Base-by-base conservation (phyloP, 495 filamentous ascomycete genomes). In the Talaromyces nanjingensis region DNA sequence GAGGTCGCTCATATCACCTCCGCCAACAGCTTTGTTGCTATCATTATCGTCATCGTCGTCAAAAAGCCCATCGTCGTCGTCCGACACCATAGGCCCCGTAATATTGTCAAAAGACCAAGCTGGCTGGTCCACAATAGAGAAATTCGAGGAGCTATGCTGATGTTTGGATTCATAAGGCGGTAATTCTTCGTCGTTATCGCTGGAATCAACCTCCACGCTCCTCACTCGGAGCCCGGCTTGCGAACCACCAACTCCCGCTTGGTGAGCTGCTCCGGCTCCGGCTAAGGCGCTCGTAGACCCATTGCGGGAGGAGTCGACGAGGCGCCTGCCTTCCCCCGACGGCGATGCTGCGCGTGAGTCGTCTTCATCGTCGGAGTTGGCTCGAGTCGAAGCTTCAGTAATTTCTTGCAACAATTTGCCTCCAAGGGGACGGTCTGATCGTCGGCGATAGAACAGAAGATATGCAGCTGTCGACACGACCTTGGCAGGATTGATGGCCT, bases 381-480 rank as follows among this genome's bases (percentile, higher is more conserved):
- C 80, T 8, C 74, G 70, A n/a, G 83, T 78, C 59, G 76, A 77
- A 63, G 78, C 81, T 42, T 80, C 79, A n/a, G 83, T 80, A 45
- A 91, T 76, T 47, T 94, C 82, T 66, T 88, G 75, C 64, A 91
- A 80, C 49, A 92, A 87, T 63, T 81, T 82, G 18, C 92, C 92
- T 53, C 94, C 94, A 37, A 98, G 83, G 33, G 91, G 87, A 25
- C 70, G 76, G 5, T 82, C 76, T 9, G 91, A 90, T 64, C 90
- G 89, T 60, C 96, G 92, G 31, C 94, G 89, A 76, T 98, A 98
- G 81, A 98, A 98, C 39, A 98, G 79, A 8, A 98, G 86, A 72
- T 98, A 98, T 0, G 94, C 96, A 24, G 87, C 84, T 5, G 84
- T 67, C 2, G 86, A 87, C 39, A 90, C 83, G 7, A 90, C 82